Evolutionary conservation across 2,329 filamentous ascomycete species (phyloP), one percentile per base, ranked within the genome.

Genomic region (Pyrenophora seminiperda): DNA sequence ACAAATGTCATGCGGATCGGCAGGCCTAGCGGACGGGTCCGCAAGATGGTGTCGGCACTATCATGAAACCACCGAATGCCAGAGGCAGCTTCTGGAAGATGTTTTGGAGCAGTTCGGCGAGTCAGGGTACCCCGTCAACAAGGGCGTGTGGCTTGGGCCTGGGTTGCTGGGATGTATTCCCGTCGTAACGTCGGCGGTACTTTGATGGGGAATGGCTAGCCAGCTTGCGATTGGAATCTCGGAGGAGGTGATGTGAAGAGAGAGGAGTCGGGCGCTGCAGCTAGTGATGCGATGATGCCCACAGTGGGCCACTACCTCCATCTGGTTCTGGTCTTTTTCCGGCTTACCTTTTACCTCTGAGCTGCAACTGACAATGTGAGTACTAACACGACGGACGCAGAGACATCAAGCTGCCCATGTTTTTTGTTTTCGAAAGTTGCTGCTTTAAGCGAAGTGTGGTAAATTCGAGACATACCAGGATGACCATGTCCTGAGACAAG

Each of bases 221-320:
- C 18, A 13, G 27, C 19, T 33, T 40, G 30, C 20, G 39, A 27
- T 41, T 36, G 22, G 39, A 43, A 52, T 41, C 41, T 39, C 44
- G 44, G 37, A 43, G 44, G 40, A 40, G 29, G 42, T 40, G 39
- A 52, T 36, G 44, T 48, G 49, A 52, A 52, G 17, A 41, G 27
- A 33, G 37, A 32, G 24, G 20, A 11, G 29, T 32, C 29, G 41
- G 32, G 41, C 20, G 44, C 44, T 41, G 40, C 46, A 32, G 46
- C 49, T 52, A 55, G 44, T 19, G 19, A 52, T 56, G 56, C 56
- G 43, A 38, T 55, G 54, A 51, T 55, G 54, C 51, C 51, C 54
- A 59, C 51, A 33, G 46, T 43, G 41, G 39, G 46, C 34, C 34
- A 34, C 37, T 29, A 32, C 18, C n/a, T n/a, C n/a, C 19, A 22